Evolutionary conservation across 192 early-diverging fungal genomes (phyloP).

Genomic region (Coemansia sp.): DNA sequence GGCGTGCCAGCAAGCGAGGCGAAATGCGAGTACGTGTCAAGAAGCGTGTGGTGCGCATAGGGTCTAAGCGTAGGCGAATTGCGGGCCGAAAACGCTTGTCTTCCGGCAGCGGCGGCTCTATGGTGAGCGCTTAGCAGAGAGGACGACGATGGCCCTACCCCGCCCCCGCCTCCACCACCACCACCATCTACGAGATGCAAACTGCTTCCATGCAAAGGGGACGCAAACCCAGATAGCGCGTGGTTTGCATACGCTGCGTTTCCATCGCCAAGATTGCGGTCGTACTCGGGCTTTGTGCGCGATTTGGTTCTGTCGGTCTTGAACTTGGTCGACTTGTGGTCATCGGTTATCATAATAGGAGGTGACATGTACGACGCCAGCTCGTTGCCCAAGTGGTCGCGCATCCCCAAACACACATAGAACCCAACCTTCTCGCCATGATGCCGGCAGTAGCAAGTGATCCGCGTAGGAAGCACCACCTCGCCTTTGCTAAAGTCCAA

Average conservation of each 20-base stretch:
- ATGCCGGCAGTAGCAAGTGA: constrained; percentile 97
- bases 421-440: constrained; percentile 94
- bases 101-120: constrained; percentile 6
- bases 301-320: constrained; percentile 56
- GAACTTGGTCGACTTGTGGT: constrained; percentile 88
- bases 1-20: constrained; percentile 51
- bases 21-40: constrained; percentile 56
- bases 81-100: constrained; percentile 48
- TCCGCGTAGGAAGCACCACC: constrained; percentile 83
- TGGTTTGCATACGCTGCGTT: constrained; percentile 49
- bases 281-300: constrained; percentile 58
- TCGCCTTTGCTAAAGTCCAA: constrained; percentile 90
- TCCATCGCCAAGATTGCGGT: constrained; percentile 32
- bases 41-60: constrained; percentile 21
- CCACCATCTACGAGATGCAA: constrained; percentile 15
- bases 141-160: not conserved
- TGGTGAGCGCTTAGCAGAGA: not conserved
- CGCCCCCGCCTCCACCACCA: not conserved
- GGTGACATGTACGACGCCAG: constrained; percentile 82
- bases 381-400: constrained; percentile 63
- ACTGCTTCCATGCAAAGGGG: constrained; percentile 15
- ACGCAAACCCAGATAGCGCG: constrained; percentile 35
- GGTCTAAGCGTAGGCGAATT: constrained; percentile 52
- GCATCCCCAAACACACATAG: constrained; percentile 80
- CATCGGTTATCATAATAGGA: constrained; percentile 96